phyloP scores from a whole-genome alignment of 352 stramenopile species.

The Blastocystis sp. region DNA sequence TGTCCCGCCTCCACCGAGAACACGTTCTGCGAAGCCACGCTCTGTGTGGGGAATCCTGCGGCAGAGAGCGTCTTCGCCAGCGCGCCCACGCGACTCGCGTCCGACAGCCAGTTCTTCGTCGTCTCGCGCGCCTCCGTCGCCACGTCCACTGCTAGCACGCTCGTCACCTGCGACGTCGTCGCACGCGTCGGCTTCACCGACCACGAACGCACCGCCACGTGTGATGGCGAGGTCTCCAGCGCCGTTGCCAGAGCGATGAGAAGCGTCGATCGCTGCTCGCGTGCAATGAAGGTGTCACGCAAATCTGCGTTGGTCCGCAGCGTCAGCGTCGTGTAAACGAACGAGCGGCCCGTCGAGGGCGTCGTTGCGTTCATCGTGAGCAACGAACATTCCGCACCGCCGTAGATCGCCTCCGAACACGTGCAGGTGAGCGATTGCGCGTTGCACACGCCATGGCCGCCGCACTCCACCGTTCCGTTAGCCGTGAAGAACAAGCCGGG shows the following conservation, averaged over 20 bases:
- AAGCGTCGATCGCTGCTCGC: not conserved
- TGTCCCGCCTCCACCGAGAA: not conserved
- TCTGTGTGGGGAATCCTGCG: not conserved
- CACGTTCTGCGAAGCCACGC: not conserved
- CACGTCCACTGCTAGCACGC: not conserved
- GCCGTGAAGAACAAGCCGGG: not conserved
- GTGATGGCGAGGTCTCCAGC: not conserved
- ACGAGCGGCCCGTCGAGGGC: not conserved
- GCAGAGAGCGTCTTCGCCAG: not conserved
- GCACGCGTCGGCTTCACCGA: not conserved
- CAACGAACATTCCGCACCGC: not conserved
- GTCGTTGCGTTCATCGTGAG: not conserved
- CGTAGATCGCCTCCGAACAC: not conserved
- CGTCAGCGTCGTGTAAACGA: not conserved
- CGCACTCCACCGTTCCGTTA: not conserved
- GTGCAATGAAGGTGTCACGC: not conserved
- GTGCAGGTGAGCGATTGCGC: not conserved
- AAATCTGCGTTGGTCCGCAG: not conserved
- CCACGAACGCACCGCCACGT: not conserved
- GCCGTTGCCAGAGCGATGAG: not conserved
- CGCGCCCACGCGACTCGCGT: not conserved
- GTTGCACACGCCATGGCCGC: not conserved
- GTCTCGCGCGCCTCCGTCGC: too few relatives aligned
- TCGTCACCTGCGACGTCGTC: not conserved
- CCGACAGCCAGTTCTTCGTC: not conserved